Evolutionary conservation across 768 basidiomycete genomes (phyloP).

Genomic region (Tylopilus balloui): DNA sequence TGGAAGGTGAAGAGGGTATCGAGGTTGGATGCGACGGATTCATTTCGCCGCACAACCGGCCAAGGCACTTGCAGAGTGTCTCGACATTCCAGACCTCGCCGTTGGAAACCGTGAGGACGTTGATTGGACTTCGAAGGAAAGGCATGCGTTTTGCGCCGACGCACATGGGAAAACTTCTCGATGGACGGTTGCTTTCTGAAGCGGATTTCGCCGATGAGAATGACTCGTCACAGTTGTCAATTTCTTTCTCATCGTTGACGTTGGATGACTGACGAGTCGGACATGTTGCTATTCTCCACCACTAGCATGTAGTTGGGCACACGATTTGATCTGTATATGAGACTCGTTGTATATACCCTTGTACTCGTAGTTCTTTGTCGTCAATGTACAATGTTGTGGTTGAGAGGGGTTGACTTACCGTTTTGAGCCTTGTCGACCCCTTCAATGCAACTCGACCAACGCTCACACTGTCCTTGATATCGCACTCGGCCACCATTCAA

Average conservation of each 20-base stretch:
- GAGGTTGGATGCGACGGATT: slow-evolving; percentile 19
- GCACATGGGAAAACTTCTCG: slow-evolving; percentile 40
- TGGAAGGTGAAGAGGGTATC: slow-evolving; percentile 3
- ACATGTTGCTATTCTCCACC: neutral
- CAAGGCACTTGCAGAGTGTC: neutral
- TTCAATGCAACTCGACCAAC: neutral
- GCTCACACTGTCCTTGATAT: neutral
- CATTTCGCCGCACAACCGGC: slow-evolving; percentile 16
- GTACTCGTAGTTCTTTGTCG: neutral
- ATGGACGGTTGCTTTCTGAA: slow-evolving; percentile 22
- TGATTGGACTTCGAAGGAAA: slow-evolving; percentile 35
- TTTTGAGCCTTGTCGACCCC: neutral
- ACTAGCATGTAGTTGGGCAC: neutral
- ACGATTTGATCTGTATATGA: too few species aligned
- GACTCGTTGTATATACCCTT: neutral
- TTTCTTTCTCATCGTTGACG: too few species aligned
- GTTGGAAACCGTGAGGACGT: slow-evolving; percentile 21
- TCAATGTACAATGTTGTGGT: neutral
- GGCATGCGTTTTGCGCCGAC: slow-evolving; percentile 36
- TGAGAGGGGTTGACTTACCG: neutral
- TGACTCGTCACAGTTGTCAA: too few species aligned
- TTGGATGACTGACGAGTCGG: neutral
- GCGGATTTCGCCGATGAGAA: slow-evolving; percentile 4
- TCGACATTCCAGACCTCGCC: slow-evolving; percentile 37
- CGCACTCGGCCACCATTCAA: neutral